Percentiles rank a stretch among this genome's conserved stretches.
Conservation (phyloP, 306 rosid species). For the Vicia villosa region DNA sequence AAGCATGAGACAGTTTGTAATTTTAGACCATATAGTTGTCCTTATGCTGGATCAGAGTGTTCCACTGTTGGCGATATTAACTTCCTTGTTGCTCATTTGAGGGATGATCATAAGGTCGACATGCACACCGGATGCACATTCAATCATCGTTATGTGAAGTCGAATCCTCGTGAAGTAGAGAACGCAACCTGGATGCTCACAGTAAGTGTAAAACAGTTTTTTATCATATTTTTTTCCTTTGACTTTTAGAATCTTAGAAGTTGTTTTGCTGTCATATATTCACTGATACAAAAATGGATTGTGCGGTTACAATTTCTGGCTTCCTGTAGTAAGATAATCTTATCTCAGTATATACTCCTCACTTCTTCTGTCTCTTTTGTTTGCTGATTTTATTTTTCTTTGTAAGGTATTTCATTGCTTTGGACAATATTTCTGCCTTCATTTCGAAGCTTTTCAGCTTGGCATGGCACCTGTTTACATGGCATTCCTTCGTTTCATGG, state of each 20-base stretch:
- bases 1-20: slow-evolving; percentile 93
- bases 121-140: slow-evolving; percentile 99
- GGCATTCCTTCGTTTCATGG: slow-evolving; percentile 99
- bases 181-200: slow-evolving; percentile 99
- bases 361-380: slow-evolving; percentile 28
- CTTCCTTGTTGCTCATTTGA: slow-evolving; percentile 88
- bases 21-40: slow-evolving; percentile 94
- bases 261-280: neutral
- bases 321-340: slow-evolving; percentile 7
- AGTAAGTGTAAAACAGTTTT: slow-evolving; percentile 46
- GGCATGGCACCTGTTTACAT: slow-evolving; percentile 97
- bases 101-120: slow-evolving; percentile 99
- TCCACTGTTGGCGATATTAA: slow-evolving; percentile 87
- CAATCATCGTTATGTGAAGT: slow-evolving; percentile 97
- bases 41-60: slow-evolving; percentile 99
- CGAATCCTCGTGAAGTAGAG: slow-evolving; percentile 98
- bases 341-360: slow-evolving; percentile 14
- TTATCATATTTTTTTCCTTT: neutral
- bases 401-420: slow-evolving; percentile 94
- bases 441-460: slow-evolving; percentile 97
- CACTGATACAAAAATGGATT: neutral
- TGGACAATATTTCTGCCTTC: slow-evolving; percentile 97
- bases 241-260: neutral
- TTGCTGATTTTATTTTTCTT: slow-evolving; percentile 31
- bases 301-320: neutral